Base-by-base conservation (phyloP, 2,329 filamentous ascomycete species). In the Penicillium fuscoglaucum region DNA sequence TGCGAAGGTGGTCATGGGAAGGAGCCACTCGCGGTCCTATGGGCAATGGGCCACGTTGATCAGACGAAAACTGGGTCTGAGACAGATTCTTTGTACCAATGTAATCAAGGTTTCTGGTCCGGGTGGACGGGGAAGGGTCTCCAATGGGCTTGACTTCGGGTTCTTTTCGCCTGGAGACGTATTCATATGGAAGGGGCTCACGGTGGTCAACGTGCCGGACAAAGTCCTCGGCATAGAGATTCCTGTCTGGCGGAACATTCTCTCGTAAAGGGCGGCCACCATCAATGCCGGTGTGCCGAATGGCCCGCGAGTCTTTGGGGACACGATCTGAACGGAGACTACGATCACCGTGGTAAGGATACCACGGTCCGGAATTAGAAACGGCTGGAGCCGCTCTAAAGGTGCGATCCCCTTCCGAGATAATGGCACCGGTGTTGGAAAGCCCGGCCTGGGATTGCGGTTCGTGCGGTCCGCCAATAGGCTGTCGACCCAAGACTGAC, bases 141-240 rank as follows among this genome's bases (percentile, higher is more conserved):
- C 53, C 58, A 49, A 52, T 46, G 33, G 60, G 59, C 33, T 24
- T 59, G 21, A 57, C 39, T 35, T 65, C 66, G 33, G 57, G 47
- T 47, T 52, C 62, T 47, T 57, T 17, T 13, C 57, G 66, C 24
- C 60, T 68, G 17, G 57, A 35, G n/a, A 56, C 50, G 40, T 67
- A 64, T 31, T 67, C 66, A 52, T 61, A 48, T 31, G 63, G 62
- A 40, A 60, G 54, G 44, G 62, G 58, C 24, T 70, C 70, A 40
- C 65, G 66, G 29, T 67, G 58, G 52, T 70, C 69, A 66, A 76
- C 61, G 37, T 68, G 67, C 55, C 72, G 72, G 55, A 75, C 68
- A 61, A 76, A 75, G 57, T 69, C 74, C 59, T 75, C 70, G 13
- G 73, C 72, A 63, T 76, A 74, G 35, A 71, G 63, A 31, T 65